Evolutionary conservation across 2,329 filamentous ascomycete genomes (phyloP).

Genomic region (Calonectria pauciramosa): DNA sequence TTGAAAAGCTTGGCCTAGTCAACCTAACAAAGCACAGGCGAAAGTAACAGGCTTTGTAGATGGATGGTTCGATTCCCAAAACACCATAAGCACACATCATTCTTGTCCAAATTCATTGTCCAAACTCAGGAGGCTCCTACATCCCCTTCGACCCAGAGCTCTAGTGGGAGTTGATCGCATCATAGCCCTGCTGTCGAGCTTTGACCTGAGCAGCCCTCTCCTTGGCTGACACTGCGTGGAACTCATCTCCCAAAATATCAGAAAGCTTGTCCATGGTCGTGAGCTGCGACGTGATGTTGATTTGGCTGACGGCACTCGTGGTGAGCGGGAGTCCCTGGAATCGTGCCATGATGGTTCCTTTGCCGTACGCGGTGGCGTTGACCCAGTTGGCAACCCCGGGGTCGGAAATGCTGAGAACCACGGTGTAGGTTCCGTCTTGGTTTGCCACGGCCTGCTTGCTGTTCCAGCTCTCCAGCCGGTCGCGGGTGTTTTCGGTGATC

Average conservation of each 20-base stretch:
- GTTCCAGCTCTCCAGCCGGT: constrained; percentile 2
- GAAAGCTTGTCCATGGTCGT: not conserved
- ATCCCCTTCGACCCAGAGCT: not conserved
- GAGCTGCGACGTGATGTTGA: not conserved
- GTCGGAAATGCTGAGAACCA: not conserved
- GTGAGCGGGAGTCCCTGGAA: not conserved
- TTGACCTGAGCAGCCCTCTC: not conserved
- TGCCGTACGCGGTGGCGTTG: not conserved
- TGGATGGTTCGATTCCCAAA: not conserved
- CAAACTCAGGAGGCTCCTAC: not conserved
- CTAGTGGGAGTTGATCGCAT: not conserved
- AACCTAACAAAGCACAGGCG: not conserved
- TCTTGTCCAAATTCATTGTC: not conserved
- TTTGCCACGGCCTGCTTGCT: not conserved
- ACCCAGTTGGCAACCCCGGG: not conserved
- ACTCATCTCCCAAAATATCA: not conserved
- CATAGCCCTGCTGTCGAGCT: not conserved
- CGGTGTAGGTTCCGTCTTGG: not conserved
- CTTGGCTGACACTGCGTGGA: not conserved
- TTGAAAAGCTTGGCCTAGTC: not conserved
- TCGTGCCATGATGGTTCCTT: not conserved
- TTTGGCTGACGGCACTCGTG: not conserved
- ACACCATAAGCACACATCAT: not conserved
- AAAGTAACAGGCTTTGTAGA: not conserved
- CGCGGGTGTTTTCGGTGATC: not conserved